Evolutionary conservation across 2,329 filamentous ascomycete genomes (phyloP), one percentile per base, ranked within the genome.

Genomic region (Zymoseptoria brevis): DNA sequence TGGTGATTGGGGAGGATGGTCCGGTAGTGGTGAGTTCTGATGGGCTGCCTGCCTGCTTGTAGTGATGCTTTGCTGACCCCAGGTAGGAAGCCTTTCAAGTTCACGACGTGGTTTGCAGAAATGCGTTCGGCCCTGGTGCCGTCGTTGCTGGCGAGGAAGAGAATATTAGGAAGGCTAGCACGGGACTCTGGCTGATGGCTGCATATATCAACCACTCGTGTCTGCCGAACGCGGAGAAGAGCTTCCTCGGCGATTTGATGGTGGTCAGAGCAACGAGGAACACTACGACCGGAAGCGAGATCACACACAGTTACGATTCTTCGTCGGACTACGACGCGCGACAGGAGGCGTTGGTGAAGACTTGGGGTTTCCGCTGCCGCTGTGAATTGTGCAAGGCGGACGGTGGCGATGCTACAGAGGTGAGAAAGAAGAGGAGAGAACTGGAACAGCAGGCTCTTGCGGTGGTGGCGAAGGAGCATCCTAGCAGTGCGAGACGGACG

Each of bases 181-280:
- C 62, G 30, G 81, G 80, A 0, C 57, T 83, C 16, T 84, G 81
- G 80, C 59, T 71, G 4, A 57, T 73, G 1, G 78, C 79, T 2
- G 80, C 81, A 0, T 72, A 74, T 57, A 76, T 82, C 60, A 84
- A 85, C 58, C 81, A 84, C 60, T 75, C 75, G 4, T 84, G 82
- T 66, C 7, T 75, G 2, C 66, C 68, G 6, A 84, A 83, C 62
- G 75, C 75, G n/a, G 60, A 58, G 0, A 78, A 77, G 13, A 68
- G 75, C 0, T 83, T 81, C 65, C 79, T 83, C 24, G 81, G 82
- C 2, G 81, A 85, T 63, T 75, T 84, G 72, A 73, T 76, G 61
- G 74, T 83, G 9, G 54, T 83, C 19, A 77, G 80, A 7, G 81
- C 81, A 0, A 68, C 74, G 0, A 63, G 63, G 6, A 74, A 80